These are phyloP conservation scores for Cucumis melo DNA, from an alignment of 306 rosid species.

Conservation along the genomic window DNA sequence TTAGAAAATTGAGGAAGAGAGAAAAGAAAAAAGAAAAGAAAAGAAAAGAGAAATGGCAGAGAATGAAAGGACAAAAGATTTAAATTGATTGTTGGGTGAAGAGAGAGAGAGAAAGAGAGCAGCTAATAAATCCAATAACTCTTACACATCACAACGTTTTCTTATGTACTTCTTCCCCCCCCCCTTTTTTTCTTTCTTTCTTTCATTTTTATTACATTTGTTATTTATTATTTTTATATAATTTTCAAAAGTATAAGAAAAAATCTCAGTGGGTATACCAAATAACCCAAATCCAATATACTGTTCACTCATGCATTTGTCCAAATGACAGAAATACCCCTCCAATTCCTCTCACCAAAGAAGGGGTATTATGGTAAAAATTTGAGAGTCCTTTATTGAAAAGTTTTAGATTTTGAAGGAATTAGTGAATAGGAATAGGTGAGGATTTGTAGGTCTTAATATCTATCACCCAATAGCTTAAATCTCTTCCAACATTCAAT, in stretches of 20 bases:
- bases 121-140: constrained; percentile 7
- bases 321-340: not conserved
- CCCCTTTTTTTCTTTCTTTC: too few species aligned
- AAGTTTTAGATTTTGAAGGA: not conserved
- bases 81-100: constrained; percentile 5
- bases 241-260: not conserved
- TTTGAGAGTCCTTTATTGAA: not conserved
- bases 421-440: not conserved
- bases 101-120: not conserved
- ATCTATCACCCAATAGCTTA: not conserved
- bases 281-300: not conserved
- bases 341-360: not conserved
- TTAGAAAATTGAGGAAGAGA: not conserved
- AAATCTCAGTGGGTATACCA: not conserved
- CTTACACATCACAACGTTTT: not conserved
- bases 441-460: not conserved
- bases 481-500: not conserved
- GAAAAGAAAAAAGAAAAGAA: not conserved
- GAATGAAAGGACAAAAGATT: constrained; percentile 7
- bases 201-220: not conserved
- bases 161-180: not conserved
- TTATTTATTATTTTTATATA: too few species aligned
- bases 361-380: not conserved
- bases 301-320: not conserved
- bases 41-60: not conserved